phyloP scores from a whole-genome alignment of 2,329 filamentous ascomycete genomes.

The Colletotrichum lentis region DNA sequence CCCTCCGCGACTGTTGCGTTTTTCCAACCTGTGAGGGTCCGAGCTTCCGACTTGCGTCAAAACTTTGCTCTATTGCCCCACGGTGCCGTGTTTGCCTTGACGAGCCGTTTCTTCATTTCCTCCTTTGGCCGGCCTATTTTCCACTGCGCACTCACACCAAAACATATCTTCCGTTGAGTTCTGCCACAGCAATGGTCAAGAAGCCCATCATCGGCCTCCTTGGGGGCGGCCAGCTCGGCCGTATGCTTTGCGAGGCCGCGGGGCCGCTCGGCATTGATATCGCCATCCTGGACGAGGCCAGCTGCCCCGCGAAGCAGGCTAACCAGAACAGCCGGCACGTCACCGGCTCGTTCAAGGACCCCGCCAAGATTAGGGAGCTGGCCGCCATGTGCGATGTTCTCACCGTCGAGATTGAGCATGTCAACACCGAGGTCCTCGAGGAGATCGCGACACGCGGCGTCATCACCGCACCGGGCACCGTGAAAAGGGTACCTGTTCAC shows the following conservation, averaged over 20 bases:
- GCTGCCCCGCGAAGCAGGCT: constrained; percentile 85
- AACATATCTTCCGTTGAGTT: neutral
- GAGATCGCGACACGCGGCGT: constrained; percentile 76
- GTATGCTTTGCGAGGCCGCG: constrained; percentile 93
- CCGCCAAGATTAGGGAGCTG: constrained; percentile 79
- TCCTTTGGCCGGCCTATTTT: constrained; percentile 13
- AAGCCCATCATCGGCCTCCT: constrained; percentile 60
- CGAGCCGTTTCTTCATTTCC: constrained; percentile 29
- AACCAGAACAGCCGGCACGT: constrained; percentile 79
- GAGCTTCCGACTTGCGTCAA: constrained; percentile 31
- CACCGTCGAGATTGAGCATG: constrained; percentile 95
- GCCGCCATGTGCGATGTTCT: constrained; percentile 80
- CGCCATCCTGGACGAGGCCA: constrained; percentile 78
- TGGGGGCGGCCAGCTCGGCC: constrained; percentile 79
- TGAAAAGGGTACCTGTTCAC: constrained; percentile 69
- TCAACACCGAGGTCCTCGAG: constrained; percentile 88
- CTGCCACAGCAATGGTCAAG: constrained; percentile 42
- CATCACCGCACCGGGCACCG: constrained; percentile 55
- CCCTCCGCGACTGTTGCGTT: neutral
- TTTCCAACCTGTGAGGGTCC: constrained; percentile 22
- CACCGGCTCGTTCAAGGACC: constrained; percentile 86
- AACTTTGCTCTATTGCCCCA: constrained; percentile 22
- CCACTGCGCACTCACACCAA: constrained; percentile 11
- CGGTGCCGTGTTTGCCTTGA: constrained; percentile 19
- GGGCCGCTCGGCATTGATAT: constrained; percentile 76